A percentile compares a stretch with the other conserved stretches of the same genome.
phyloP scores from a whole-genome alignment of 768 basidiomycete genomes.

The Pleurotus pulmonarius region DNA sequence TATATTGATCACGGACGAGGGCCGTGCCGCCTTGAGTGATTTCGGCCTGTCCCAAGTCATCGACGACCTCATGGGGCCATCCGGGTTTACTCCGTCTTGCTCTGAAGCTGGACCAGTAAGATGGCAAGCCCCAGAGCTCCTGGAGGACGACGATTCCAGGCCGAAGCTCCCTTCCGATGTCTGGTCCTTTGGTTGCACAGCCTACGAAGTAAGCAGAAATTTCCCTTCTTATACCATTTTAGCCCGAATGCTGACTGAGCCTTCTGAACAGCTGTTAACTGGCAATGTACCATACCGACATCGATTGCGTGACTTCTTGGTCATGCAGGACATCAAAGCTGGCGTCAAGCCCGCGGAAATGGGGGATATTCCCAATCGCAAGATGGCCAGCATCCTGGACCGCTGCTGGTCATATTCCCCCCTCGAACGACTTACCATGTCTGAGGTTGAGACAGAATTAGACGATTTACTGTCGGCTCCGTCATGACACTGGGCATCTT shows the following conservation, averaged over 20 bases:
- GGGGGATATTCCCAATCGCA: constrained; percentile 9
- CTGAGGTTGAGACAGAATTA: constrained; percentile 7
- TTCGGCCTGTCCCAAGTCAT: constrained; percentile 29
- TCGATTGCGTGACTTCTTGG: constrained; percentile 18
- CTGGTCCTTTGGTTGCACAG: constrained; percentile 27
- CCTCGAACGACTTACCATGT: constrained; percentile 17
- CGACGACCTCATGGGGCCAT: constrained; percentile 20
- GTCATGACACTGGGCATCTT: too few relatives aligned
- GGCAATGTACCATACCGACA: constrained; percentile 22
- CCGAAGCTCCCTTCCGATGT: constrained; percentile 22
- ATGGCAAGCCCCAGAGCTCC: constrained; percentile 28
- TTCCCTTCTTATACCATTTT: neutral
- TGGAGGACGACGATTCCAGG: constrained; percentile 12
- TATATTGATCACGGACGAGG: constrained; percentile 32
- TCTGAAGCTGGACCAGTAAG: constrained; percentile 20
- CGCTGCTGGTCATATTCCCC: constrained; percentile 20
- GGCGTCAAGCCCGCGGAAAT: constrained; percentile 14
- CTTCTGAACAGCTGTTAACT: constrained; percentile 18
- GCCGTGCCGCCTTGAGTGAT: constrained; percentile 23
- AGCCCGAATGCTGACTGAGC: neutral
- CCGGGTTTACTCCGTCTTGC: constrained; percentile 18
- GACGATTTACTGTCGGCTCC: too few relatives aligned
- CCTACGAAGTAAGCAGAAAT: constrained; percentile 21
- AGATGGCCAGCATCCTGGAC: constrained; percentile 13
- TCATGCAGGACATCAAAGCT: constrained; percentile 20